Conservation (phyloP, 495 filamentous ascomycete species). For the Neurospora sp. region DNA sequence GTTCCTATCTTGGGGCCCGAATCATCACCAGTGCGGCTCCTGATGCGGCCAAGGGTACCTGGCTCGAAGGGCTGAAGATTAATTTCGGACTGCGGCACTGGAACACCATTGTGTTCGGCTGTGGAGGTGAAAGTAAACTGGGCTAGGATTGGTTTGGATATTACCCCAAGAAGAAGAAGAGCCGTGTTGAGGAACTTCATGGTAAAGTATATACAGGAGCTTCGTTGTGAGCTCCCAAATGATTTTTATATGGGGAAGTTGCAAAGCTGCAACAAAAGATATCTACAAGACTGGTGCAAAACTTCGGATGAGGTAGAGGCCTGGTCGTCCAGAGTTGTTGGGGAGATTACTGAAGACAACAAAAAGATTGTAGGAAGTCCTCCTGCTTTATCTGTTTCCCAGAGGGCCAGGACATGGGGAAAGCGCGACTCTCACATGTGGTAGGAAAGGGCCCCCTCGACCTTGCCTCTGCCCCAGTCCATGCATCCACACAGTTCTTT, state of each 20-base stretch:
- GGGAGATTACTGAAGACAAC: not conserved
- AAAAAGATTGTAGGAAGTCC: not conserved
- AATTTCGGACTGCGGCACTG: constrained; percentile 15
- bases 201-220: not conserved
- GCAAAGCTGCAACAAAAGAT: not conserved
- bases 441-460: not conserved
- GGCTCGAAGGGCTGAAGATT: constrained; percentile 14
- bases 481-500: not conserved
- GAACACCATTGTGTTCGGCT: constrained; percentile 16
- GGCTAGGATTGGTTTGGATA: constrained; percentile 8
- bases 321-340: not conserved
- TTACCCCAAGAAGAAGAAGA: constrained; percentile 8
- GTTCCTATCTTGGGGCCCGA: not conserved
- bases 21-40: not conserved
- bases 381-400: not conserved
- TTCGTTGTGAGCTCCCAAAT: not conserved
- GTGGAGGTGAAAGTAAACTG: constrained; percentile 13
- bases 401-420: not conserved
- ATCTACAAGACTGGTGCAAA: not conserved
- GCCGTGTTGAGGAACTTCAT: constrained; percentile 6
- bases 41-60: not conserved
- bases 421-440: not conserved
- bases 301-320: not conserved
- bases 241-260: not conserved
- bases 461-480: not conserved